Base-by-base conservation (phyloP, 306 rosid species). In the Citrullus colocynthis region DNA sequence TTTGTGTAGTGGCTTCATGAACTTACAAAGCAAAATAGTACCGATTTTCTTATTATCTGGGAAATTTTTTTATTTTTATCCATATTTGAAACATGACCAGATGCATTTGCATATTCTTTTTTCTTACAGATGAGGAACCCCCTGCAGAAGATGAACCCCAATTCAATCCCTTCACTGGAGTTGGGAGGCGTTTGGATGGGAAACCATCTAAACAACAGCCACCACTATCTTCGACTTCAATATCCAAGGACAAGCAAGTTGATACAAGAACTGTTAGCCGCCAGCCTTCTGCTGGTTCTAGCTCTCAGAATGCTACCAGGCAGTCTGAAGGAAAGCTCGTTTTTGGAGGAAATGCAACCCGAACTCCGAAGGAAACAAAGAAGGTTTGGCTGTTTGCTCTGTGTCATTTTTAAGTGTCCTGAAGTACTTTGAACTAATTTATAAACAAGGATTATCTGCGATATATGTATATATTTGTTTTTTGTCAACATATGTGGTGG, bases 151-250 rank as follows among this genome's bases (percentile, higher is more conserved):
- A 79, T 17, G 97, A 92, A 79, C 96, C 91, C 36, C 90, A 92
- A 81, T 95, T 95, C 83, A 92, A 85, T 76, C 92, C 99, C 72
- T 95, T 95, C 85, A 77, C 96, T 54, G 99, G 99, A 76, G 13
- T 86, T 34, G 99, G 90, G 32, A 92, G 97, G 81, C 97, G 99
- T 78, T 92, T 92, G 89, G 99, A 92, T 62, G 99, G 99, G 75
- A 95, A 89, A 80, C 87, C 97, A 56, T 83, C 85, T 81, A 87
- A 39, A 9, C 81, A 81, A 77, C 74, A 91, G 78, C 88, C 91
- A 81, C 64, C 86, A 60, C 86, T 89, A 37, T 78, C 78, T 81
- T 82, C 88, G 70, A 84, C 87, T 18, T 87, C 90, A 12, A 83
- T 78, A 32, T 84, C 96, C 80, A 89, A 70, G 78, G 97, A 87